A percentile compares a stretch with the other conserved stretches of the same genome.
Evolutionary conservation across 305 asterid genomes (phyloP).

Genomic region (Caryopteris hybrid): DNA sequence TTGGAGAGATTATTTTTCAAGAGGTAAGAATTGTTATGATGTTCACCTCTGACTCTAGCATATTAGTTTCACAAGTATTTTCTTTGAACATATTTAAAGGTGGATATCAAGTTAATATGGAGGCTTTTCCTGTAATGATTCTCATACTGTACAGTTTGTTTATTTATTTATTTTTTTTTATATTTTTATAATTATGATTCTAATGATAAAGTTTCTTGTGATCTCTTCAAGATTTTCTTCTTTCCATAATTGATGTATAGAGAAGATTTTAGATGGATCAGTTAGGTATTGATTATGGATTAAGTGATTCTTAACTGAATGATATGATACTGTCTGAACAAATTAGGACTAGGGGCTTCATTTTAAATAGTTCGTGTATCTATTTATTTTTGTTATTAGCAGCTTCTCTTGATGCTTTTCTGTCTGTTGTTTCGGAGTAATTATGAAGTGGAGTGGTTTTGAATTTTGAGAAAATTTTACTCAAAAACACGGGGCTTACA

Average conservation of each 20-base stretch:
- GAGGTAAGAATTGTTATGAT: constrained; percentile 46
- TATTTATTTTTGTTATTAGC: background rate
- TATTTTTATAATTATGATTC: background rate
- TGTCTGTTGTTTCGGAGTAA: too few relatives aligned
- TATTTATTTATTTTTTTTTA: too few relatives aligned
- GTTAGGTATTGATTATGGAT: background rate
- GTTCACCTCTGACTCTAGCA: background rate
- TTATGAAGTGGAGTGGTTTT: too few relatives aligned
- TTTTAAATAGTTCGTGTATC: background rate
- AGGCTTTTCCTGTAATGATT: too few relatives aligned
- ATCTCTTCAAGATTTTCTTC: background rate
- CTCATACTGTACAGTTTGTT: background rate
- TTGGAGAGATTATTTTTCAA: constrained; percentile 82
- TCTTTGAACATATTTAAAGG: too few relatives aligned
- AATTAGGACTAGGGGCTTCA: too few relatives aligned
- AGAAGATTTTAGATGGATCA: background rate
- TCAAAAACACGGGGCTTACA: background rate
- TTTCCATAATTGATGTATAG: background rate
- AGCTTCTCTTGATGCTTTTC: background rate
- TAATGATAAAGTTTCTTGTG: background rate
- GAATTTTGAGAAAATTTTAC: background rate
- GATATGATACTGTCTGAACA: background rate
- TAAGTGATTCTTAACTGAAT: background rate
- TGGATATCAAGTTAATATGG: too few relatives aligned
- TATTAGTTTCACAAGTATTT: too few relatives aligned